Evolutionary conservation across 1,284 basidiomycete genomes (phyloP).

Genomic region (Apiotrichum brassicae): DNA sequence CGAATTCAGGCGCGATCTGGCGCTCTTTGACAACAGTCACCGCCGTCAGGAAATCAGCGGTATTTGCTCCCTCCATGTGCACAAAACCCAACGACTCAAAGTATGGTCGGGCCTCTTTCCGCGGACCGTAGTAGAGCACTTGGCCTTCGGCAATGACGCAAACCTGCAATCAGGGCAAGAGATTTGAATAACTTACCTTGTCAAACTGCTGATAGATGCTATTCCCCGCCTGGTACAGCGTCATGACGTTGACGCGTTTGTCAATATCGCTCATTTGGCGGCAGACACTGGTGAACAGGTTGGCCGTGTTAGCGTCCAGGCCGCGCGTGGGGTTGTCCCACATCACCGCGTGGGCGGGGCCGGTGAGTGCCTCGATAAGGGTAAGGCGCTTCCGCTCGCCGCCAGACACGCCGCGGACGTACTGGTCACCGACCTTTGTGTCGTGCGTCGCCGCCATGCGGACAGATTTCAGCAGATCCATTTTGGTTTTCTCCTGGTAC

Average conservation of each 20-base stretch:
- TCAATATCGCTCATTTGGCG: constrained; percentile 72
- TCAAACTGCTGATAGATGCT: constrained; percentile 54
- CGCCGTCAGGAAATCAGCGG: constrained; percentile 55
- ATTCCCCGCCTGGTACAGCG: constrained; percentile 65
- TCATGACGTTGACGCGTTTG: constrained; percentile 68
- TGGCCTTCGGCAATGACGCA: constrained; percentile 67
- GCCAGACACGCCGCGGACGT: constrained; percentile 68
- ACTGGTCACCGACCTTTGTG: constrained; percentile 63
- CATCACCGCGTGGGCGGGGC: constrained; percentile 54
- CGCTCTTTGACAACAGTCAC: constrained; percentile 58
- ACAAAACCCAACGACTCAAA: constrained; percentile 72
- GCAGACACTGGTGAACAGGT: constrained; percentile 67
- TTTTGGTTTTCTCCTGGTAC: constrained; percentile 8
- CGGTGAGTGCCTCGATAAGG: constrained; percentile 62
- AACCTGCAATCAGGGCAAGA: constrained; percentile 48
- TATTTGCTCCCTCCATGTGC: constrained; percentile 34
- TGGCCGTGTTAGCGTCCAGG: constrained; percentile 76
- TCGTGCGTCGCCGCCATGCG: constrained; percentile 61
- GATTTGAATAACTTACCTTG: not conserved
- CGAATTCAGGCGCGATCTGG: constrained; percentile 51
- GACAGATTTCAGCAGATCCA: constrained; percentile 57
- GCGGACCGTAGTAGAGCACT: constrained; percentile 72
- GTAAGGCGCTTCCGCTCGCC: constrained; percentile 64
- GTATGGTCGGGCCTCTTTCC: constrained; percentile 63
- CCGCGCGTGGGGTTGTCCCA: constrained; percentile 59